Evolutionary conservation across 495 filamentous ascomycete species (phyloP).

Genomic region (Penicillium parvum): DNA sequence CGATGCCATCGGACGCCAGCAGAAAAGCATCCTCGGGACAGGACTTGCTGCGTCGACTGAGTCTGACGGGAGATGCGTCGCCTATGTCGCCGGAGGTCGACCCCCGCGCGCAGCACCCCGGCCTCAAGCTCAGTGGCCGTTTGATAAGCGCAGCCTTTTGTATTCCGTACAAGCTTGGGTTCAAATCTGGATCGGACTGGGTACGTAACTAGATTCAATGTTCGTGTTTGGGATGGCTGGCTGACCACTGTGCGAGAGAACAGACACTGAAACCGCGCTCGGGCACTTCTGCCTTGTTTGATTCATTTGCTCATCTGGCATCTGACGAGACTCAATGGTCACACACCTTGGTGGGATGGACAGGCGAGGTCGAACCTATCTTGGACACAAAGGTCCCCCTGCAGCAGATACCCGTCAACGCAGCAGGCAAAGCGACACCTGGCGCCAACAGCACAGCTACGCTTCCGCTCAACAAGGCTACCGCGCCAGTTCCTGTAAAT

Average conservation of each 20-base stretch:
- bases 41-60: conserved; percentile 63
- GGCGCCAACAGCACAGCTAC: conserved; percentile 12
- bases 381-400: conserved; percentile 32
- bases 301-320: conserved; percentile 79
- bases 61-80: conserved; percentile 36
- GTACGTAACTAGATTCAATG: conserved; percentile 38
- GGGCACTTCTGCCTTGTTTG: conserved; percentile 84
- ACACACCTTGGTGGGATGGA: conserved; percentile 88
- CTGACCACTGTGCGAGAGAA: conserved; percentile 6
- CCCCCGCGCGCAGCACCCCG: conserved; percentile 58
- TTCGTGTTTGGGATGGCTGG: conserved; percentile 4
- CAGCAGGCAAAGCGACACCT: conserved; percentile 18
- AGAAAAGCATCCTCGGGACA: conserved; percentile 51
- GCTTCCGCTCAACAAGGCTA: conserved; percentile 51
- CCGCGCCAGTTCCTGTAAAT: conserved; percentile 69
- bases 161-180: conserved; percentile 70
- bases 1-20: conserved; percentile 41
- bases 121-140: conserved; percentile 68
- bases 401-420: conserved; percentile 32
- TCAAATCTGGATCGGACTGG: conserved; percentile 67
- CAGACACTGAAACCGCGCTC: conserved; percentile 59
- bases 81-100: conserved; percentile 51
- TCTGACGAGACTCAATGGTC: conserved; percentile 73
- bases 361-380: conserved; percentile 71
- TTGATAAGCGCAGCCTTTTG: conserved; percentile 86